These are phyloP conservation scores for Chlamydomonas schloesseri DNA, from an alignment of 139 green algal genomes.

Conservation along the genomic window DNA sequence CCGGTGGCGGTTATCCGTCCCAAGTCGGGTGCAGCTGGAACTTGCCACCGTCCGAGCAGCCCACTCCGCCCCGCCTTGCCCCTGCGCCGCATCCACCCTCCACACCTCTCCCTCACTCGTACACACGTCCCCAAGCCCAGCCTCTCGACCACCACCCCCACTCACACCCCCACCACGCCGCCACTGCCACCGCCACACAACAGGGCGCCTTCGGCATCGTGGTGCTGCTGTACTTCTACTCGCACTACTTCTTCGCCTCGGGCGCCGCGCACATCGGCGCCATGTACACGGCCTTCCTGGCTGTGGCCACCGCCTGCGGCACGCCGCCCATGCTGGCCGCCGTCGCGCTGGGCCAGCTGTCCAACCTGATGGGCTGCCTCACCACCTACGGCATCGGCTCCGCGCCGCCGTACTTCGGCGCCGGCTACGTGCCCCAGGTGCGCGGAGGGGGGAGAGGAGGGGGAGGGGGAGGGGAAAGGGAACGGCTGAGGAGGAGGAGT, in stretches of 20 bases:
- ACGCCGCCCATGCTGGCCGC: constrained; percentile 79
- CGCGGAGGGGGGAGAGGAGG: neutral
- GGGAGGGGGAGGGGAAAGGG: no score
- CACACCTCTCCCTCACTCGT: no score
- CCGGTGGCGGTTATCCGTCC: no score
- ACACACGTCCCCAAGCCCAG: no score
- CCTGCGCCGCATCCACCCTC: no score
- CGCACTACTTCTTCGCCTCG: constrained; percentile 99
- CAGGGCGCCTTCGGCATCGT: constrained; percentile 91
- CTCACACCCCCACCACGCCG: no score
- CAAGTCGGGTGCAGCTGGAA: no score
- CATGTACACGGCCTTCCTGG: constrained; percentile 99
- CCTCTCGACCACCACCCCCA: no score
- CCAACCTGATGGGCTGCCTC: constrained; percentile 99
- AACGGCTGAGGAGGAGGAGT: no score
- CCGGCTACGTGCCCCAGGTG: constrained; percentile 81
- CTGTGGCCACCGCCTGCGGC: constrained; percentile 92
- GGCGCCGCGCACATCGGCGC: constrained; percentile 98
- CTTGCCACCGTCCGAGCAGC: no score
- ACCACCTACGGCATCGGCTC: constrained; percentile 99
- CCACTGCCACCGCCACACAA: no score
- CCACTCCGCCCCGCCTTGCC: no score
- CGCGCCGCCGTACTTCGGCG: constrained; percentile 95
- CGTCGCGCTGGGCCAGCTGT: constrained; percentile 87
- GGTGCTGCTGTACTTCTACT: constrained; percentile 98